Conservation (phyloP, 2,329 filamentous ascomycete genomes). For the Pyricularia grisea region DNA sequence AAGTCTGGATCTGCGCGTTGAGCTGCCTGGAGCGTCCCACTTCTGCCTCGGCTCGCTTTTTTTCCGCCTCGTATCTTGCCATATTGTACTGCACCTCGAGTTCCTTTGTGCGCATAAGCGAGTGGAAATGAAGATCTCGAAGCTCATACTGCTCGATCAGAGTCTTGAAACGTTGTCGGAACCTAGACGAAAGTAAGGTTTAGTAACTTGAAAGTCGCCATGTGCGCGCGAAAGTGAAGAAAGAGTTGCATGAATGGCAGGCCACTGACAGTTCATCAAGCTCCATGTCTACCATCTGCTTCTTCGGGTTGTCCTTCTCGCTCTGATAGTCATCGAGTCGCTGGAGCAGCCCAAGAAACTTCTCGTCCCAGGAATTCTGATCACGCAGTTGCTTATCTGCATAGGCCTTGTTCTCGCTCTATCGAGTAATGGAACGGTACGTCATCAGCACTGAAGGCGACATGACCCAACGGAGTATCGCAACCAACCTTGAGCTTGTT, state of each 20-base stretch:
- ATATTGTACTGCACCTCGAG: slow-evolving; percentile 90
- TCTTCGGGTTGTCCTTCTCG: slow-evolving; percentile 74
- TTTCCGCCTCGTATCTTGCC: slow-evolving; percentile 80
- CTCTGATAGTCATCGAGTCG: slow-evolving; percentile 85
- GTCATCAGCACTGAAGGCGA: background rate
- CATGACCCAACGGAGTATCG: background rate
- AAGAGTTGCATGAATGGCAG: background rate
- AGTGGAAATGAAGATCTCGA: slow-evolving; percentile 88
- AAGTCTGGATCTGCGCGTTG: slow-evolving; percentile 85
- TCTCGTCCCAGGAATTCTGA: slow-evolving; percentile 74
- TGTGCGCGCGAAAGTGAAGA: background rate
- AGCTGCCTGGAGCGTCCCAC: slow-evolving; percentile 71
- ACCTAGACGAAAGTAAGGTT: slow-evolving; percentile 35
- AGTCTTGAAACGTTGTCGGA: slow-evolving; percentile 83
- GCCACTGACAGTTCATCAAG: slow-evolving; percentile 72
- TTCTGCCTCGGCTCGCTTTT: slow-evolving; percentile 79
- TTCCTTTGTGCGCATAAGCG: slow-evolving; percentile 86
- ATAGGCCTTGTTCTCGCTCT: slow-evolving; percentile 89
- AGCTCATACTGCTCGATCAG: slow-evolving; percentile 96
- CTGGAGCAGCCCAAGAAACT: slow-evolving; percentile 68
- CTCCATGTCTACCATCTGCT: slow-evolving; percentile 74
- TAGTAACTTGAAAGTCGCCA: slow-evolving; percentile 1
- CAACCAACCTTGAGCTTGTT: slow-evolving; percentile 85
- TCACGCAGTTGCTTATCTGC: slow-evolving; percentile 79
- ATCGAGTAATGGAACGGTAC: slow-evolving; percentile 7